Conservation (phyloP, 1,284 basidiomycete species). For the Takashimella koratensis region DNA sequence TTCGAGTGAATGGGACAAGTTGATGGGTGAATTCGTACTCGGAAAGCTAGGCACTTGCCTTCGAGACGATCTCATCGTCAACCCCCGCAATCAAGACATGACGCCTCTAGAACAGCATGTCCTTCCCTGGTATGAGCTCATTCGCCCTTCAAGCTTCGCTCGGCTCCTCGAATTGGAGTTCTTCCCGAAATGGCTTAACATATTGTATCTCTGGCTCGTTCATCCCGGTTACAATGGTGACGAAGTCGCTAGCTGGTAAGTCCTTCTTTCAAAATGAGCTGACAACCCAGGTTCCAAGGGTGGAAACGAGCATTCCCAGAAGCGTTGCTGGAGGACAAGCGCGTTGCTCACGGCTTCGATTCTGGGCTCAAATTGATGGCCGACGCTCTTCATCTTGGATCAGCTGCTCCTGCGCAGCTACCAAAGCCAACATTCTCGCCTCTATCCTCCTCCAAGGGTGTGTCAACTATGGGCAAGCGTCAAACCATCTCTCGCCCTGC, state of each 20-base stretch:
- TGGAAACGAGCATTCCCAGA: conserved; percentile 82
- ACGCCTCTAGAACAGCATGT: conserved; percentile 67
- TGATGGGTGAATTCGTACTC: conserved; percentile 84
- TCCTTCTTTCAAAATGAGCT: neutral
- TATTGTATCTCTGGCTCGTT: conserved; percentile 85
- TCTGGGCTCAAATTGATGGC: conserved; percentile 87
- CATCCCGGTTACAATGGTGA: conserved; percentile 77
- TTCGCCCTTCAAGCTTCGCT: conserved; percentile 71
- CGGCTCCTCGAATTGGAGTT: conserved; percentile 84
- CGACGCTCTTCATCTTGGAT: conserved; percentile 77
- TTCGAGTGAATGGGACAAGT: conserved; percentile 78
- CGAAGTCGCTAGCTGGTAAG: conserved; percentile 89
- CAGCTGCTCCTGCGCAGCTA: conserved; percentile 63
- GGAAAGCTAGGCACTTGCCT: conserved; percentile 79
- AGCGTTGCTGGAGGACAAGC: conserved; percentile 60
- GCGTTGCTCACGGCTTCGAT: conserved; percentile 73
- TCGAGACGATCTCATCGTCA: conserved; percentile 77
- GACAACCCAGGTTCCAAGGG: conserved; percentile 56
- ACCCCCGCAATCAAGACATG: conserved; percentile 85
- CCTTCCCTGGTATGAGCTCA: conserved; percentile 68
- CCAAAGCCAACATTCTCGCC: conserved; percentile 59
- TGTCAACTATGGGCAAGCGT: neutral
- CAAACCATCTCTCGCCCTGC: conserved; percentile 2
- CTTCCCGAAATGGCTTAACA: conserved; percentile 92
- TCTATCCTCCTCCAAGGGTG: conserved; percentile 21